Percentiles rank a stretch among this genome's conserved stretches.
Evolutionary conservation across 768 basidiomycete species (phyloP).

Genomic region (Pholiota conissans): DNA sequence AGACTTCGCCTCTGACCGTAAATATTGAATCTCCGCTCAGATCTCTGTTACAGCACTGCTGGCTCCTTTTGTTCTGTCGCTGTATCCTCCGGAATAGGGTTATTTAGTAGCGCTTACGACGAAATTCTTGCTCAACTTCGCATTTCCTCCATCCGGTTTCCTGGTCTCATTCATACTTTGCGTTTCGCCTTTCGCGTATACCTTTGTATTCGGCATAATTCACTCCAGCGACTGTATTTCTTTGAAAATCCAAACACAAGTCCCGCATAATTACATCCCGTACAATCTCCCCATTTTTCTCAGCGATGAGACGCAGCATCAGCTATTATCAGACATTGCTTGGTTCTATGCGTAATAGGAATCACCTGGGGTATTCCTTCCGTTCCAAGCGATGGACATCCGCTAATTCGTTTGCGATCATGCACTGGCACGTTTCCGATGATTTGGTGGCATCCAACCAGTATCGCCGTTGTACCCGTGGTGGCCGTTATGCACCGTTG

Average conservation of each 20-base stretch:
- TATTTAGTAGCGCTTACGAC: neutral
- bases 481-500: neutral
- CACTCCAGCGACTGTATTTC: neutral
- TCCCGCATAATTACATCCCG: no score
- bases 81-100: no score
- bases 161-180: neutral
- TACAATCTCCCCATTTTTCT: neutral
- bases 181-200: neutral
- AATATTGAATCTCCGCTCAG: neutral
- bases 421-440: neutral
- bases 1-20: slow-evolving; percentile 30
- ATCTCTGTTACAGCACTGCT: slow-evolving; percentile 6
- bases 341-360: neutral
- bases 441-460: neutral
- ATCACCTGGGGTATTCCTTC: neutral
- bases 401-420: neutral
- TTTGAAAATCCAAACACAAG: no score
- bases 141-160: neutral
- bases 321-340: neutral
- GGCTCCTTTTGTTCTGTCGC: neutral
- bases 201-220: neutral
- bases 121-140: neutral
- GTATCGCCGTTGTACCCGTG: neutral
- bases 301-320: neutral
- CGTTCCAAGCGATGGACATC: neutral